Base-by-base conservation (phyloP, 345 rosid genomes). In the Populus alba region DNA sequence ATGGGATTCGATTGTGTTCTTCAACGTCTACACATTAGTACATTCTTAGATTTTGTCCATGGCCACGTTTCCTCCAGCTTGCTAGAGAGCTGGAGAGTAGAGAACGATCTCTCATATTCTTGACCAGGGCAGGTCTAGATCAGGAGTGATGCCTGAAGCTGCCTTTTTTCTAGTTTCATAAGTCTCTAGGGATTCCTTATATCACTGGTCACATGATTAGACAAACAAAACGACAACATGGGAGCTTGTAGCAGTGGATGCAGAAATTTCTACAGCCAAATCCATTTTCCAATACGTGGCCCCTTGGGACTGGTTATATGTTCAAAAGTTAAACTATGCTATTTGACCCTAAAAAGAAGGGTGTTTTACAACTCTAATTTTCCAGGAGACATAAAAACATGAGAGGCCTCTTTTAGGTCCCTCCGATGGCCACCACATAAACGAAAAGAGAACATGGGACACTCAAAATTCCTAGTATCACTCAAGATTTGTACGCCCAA, bases 381-480 rank as follows among this genome's bases (percentile, higher is more conserved):
- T 23, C 4, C 23, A 22, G 15, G 23, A 37, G 55, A 70, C 79
- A 80, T 23, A 67, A 71, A 67, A 71, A 62, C 75, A 78, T 61
- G 75, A 8, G 69, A 74, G 82, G 13, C 79, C 59, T 18, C 73
- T 27, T 33, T 41, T 6, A 77, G 83, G 79, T 23, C 76, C 79
- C 65, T 18, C 38, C 25, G 73, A 23, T 41, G 65, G 27, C 77
- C 77, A 77, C 45, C 71, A 57, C 35, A 72, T 23, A 51, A 66
- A 59, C 77, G 71, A 65, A 83, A 65, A 83, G 66, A 45, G 53
- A 81, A 49, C n/a, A 41, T 72, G 45, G 70, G 70, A 61, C 73
- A 61, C 81, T 41, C 80, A 33, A 61, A 68, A 74, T 77, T 70
- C 77, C 78, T 71, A 49, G 75, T 31, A 59, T 67, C 68, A 39